A percentile compares a stretch with the other conserved stretches of the same genome.
Conservation (phyloP, 176 grass and related monocot genomes). For the Luzula sylvatica region DNA sequence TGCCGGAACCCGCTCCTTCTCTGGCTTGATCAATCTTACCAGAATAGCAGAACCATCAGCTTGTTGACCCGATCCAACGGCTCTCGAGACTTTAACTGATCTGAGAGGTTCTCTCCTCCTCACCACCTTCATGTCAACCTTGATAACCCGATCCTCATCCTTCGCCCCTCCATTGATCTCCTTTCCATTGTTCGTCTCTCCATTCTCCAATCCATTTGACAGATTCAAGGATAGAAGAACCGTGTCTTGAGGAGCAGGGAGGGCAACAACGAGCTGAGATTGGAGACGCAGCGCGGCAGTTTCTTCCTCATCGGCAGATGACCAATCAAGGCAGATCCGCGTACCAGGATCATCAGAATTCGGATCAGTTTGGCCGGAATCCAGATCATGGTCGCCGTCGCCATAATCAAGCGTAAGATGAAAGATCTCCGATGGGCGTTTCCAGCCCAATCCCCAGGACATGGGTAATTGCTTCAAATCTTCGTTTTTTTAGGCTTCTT, state of each 20-base stretch:
- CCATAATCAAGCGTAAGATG: constrained; percentile 92
- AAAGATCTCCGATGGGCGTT: constrained; percentile 94
- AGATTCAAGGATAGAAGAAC: constrained; percentile 53
- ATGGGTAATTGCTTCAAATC: constrained; percentile 26
- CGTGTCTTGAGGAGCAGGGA: constrained; percentile 64
- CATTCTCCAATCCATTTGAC: not conserved
- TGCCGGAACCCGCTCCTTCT: constrained; percentile 39
- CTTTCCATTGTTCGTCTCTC: no score
- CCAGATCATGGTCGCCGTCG: constrained; percentile 30
- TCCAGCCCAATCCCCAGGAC: constrained; percentile 98
- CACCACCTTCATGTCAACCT: constrained; percentile 62
- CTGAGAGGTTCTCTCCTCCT: constrained; percentile 64
- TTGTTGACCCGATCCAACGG: constrained; percentile 48
- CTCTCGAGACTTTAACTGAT: constrained; percentile 50
- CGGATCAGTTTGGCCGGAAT: constrained; percentile 12
- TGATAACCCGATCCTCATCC: constrained; percentile 20
- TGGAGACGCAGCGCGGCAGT: constrained; percentile 81
- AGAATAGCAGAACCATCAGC: constrained; percentile 69
- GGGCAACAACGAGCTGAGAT: constrained; percentile 87
- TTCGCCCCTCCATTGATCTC: not conserved
- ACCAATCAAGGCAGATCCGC: constrained; percentile 89
- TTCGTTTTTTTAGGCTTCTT: no score
- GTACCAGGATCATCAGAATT: constrained; percentile 43
- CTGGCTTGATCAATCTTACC: constrained; percentile 55
- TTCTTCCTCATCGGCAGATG: constrained; percentile 66